Conservation (phyloP, 495 filamentous ascomycete species). For the Ascobolus immersus region DNA sequence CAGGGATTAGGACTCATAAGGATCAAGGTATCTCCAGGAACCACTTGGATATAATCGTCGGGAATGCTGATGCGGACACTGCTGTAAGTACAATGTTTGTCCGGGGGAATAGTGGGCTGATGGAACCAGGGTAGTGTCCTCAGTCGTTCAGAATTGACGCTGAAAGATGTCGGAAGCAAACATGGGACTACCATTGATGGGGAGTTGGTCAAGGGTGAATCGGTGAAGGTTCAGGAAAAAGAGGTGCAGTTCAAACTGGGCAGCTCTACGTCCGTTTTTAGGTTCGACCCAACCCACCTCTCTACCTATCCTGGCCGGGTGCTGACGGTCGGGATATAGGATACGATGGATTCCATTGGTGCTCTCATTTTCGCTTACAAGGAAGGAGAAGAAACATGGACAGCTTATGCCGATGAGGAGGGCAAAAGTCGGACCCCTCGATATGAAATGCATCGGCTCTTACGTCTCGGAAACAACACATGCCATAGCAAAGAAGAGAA, state of each 20-base stretch:
- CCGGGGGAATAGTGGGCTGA: background rate
- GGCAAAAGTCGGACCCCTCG: constrained; percentile 45
- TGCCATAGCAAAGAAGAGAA: constrained; percentile 68
- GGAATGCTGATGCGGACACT: constrained; percentile 35
- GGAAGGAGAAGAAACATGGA: constrained; percentile 43
- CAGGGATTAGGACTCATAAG: too few species aligned
- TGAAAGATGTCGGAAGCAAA: constrained; percentile 51
- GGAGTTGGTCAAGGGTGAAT: too few species aligned
- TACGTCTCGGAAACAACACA: constrained; percentile 62
- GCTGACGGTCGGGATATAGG: too few species aligned
- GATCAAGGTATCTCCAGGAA: constrained; percentile 81
- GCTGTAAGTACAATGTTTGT: constrained; percentile 26
- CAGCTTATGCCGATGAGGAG: constrained; percentile 36
- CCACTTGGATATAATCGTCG: constrained; percentile 57
- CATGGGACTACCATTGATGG: constrained; percentile 57
- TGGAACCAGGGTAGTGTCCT: constrained; percentile 27
- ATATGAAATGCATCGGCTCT: constrained; percentile 56
- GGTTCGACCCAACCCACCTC: too few species aligned
- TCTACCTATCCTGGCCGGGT: too few species aligned
- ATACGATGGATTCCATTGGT: constrained; percentile 61
- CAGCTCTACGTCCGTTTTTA: too few species aligned
- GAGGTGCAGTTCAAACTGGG: constrained; percentile 27
- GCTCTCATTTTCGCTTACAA: constrained; percentile 57
- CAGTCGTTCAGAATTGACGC: constrained; percentile 33
- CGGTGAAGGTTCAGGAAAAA: constrained; percentile 33